Base-by-base conservation (phyloP, 352 stramenopile species). In the Albugo laibachii region DNA sequence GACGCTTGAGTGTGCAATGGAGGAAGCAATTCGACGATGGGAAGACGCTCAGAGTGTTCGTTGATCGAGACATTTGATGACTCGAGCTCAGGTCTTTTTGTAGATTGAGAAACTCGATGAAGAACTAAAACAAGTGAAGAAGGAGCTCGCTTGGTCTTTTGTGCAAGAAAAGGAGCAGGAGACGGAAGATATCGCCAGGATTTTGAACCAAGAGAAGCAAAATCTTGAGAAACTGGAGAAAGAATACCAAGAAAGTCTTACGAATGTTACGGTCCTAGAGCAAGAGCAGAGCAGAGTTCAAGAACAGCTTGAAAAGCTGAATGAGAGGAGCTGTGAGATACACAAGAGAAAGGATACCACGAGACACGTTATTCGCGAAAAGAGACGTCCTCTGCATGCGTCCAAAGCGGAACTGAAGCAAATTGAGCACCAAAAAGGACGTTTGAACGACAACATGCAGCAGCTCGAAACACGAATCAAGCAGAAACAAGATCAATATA, bases 141-240 rank as follows among this genome's bases (percentile, higher is more conserved):
- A 84, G 19, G 69, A 75, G 41, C 56, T 89, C 1, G 76, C 71
- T 14, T 89, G 76, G 76, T 89, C 71, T 10, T 86, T 89, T 58
- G 76, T 89, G 8, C 56, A 59, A 13, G 69, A 79, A 45, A 81
- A 83, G 37, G 73, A 89, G 40, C 15, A 59, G 0, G 42, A 69
- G 40, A 69, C 61, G 14, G 52, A 59, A 5, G 69, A 76, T 24
- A 58, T 70, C 27, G 61, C 60, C 6, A 78, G 66, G 45, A 81
- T 75, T 47, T 69, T 79, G 59, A 58, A 50, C 31, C 3, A 31
- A 10, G 3, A 43, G 38, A 19, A 8, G 8, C 16, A 43, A 8
- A 61, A 64, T 1, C 78, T 77, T 46, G 57, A 80, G 50, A 49
- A 50, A 14, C 61, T 80, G 12, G 65, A 65, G 12, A 51, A 58